Evolutionary conservation across 2,329 filamentous ascomycete genomes (phyloP).

Genomic region (Lanzia echinophila): DNA sequence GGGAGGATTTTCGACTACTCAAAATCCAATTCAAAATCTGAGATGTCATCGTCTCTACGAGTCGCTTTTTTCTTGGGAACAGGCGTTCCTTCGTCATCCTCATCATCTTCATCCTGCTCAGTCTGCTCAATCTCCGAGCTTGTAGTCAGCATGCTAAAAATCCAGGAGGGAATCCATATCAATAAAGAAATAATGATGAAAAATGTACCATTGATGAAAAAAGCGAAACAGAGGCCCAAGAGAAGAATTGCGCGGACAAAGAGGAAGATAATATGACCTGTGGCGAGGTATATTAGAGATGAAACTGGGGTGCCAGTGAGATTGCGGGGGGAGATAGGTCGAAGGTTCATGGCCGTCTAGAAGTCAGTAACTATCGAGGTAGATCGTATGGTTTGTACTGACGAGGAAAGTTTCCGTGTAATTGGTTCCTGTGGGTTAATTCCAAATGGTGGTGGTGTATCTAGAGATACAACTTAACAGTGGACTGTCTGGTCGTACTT

Average conservation of each 20-base stretch:
- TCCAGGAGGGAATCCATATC: conserved; percentile 1
- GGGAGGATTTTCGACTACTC: too few relatives aligned
- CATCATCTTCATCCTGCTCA: not conserved
- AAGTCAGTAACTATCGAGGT: not conserved
- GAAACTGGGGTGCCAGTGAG: not conserved
- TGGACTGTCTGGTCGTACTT: too few relatives aligned
- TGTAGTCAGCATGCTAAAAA: not conserved
- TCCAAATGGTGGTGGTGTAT: too few relatives aligned
- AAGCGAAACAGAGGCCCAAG: not conserved
- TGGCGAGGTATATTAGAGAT: not conserved
- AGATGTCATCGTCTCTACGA: not conserved
- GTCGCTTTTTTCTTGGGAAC: not conserved
- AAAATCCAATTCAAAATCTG: not conserved
- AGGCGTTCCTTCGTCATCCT: not conserved
- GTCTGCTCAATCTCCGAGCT: not conserved
- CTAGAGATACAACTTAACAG: too few relatives aligned
- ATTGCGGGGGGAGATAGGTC: not conserved
- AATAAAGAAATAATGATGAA: not conserved
- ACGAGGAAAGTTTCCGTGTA: not conserved
- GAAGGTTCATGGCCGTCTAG: not conserved
- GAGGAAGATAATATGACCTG: not conserved
- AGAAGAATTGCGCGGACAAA: not conserved
- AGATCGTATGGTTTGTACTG: not conserved
- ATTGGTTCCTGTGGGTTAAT: too few relatives aligned
- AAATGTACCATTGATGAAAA: not conserved